These are phyloP conservation scores for Ilex aquifolium DNA, from an alignment of 257 asterid species.

Conservation along the genomic window DNA sequence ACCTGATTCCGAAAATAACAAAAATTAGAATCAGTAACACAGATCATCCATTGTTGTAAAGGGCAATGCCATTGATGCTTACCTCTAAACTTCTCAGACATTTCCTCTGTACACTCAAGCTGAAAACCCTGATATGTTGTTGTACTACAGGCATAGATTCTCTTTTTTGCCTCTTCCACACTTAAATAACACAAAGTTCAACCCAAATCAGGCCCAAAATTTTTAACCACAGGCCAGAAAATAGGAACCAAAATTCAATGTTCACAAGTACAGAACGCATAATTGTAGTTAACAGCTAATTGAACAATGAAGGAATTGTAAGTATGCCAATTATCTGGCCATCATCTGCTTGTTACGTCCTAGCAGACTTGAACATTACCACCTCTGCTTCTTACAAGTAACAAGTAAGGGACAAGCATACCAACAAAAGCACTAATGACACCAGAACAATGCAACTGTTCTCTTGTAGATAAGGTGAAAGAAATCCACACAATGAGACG, in stretches of 20 bases:
- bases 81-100: constrained; percentile 81
- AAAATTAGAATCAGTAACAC: constrained; percentile 13
- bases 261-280: not conserved
- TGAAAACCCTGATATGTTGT: constrained; percentile 86
- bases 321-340: no score
- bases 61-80: constrained; percentile 7
- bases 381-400: no score
- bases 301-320: no score
- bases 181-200: constrained; percentile 33
- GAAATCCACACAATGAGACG: no score
- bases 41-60: constrained; percentile 5
- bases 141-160: constrained; percentile 81
- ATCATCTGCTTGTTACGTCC: no score
- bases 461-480: no score
- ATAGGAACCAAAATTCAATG: not conserved
- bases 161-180: constrained; percentile 94
- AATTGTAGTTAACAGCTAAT: not conserved
- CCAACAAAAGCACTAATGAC: no score
- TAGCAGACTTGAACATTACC: no score
- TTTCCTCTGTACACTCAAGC: constrained; percentile 76
- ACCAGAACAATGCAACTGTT: no score
- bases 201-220: not conserved
- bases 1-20: constrained; percentile 31
- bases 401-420: no score
- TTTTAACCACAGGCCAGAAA: no score